Percentiles rank a stretch among this genome's conserved stretches.
Conservation (phyloP, 2,329 filamentous ascomycete genomes). For the Fusarium sp. region DNA sequence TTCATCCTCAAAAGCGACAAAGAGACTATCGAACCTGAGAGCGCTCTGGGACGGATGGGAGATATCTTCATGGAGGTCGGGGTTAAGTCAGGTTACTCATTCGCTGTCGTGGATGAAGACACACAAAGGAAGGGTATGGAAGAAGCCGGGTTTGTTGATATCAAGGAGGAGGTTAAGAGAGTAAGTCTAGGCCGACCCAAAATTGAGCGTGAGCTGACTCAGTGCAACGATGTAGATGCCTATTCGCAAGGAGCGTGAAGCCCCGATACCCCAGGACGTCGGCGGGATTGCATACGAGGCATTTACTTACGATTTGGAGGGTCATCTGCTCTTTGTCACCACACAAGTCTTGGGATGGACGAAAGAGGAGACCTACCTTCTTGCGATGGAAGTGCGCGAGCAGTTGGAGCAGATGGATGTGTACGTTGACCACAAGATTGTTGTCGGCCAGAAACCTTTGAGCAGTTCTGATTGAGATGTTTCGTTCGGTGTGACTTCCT, state of each 20-base stretch:
- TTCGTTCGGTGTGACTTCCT: background rate
- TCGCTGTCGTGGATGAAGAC: background rate
- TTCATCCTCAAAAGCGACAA: background rate
- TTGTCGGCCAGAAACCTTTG: background rate
- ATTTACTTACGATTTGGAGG: background rate
- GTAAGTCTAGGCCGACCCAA: background rate
- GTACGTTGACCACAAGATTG: background rate
- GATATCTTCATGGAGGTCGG: too few species aligned
- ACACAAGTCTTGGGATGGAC: background rate
- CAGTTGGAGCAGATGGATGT: background rate
- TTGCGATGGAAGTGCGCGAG: background rate
- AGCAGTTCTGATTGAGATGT: background rate
- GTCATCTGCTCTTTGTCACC: background rate
- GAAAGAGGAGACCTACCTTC: background rate
- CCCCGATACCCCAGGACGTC: rapidly evolving
- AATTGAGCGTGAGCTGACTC: background rate
- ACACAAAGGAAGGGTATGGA: too few species aligned
- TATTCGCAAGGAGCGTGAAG: background rate
- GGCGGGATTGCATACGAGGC: background rate
- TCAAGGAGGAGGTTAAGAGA: background rate
- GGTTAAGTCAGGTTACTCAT: background rate
- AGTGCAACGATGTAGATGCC: background rate
- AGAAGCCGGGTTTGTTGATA: background rate
- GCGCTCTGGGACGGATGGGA: background rate
- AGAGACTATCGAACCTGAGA: background rate